Evolutionary conservation across 139 green algal genomes (phyloP).

Genomic region (Volvox africanus): DNA sequence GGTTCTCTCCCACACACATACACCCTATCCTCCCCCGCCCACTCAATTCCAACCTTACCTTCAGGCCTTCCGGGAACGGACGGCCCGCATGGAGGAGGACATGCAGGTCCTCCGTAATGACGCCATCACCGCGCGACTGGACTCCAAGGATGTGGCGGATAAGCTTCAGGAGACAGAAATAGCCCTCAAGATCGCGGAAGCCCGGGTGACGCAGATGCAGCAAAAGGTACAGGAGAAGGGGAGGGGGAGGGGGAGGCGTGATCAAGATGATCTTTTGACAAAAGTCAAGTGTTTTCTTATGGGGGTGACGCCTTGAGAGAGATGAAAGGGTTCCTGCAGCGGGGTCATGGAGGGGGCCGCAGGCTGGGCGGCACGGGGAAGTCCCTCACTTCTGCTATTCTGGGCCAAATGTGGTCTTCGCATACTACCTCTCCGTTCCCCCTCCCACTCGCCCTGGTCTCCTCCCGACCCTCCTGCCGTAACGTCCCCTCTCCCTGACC

Average conservation of each 20-base stretch:
- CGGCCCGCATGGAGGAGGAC: not conserved
- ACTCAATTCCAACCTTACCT: not conserved
- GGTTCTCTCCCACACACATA: not conserved
- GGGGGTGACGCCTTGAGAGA: too few relatives aligned
- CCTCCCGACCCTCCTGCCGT: not conserved
- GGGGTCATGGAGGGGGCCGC: too few relatives aligned
- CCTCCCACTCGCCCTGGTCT: not conserved
- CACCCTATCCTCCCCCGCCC: not conserved
- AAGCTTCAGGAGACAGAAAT: not conserved
- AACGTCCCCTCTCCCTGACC: not conserved
- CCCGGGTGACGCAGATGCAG: slow-evolving; percentile 26
- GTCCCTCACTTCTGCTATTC: not conserved
- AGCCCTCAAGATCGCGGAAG: not conserved
- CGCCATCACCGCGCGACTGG: not conserved
- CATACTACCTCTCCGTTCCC: not conserved
- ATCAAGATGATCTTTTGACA: too few relatives aligned
- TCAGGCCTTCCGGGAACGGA: not conserved
- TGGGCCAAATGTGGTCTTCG: not conserved
- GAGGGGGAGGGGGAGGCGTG: not conserved
- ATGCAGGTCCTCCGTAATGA: not conserved
- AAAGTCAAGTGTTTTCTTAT: too few relatives aligned
- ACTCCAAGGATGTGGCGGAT: not conserved
- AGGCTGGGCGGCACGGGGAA: not conserved
- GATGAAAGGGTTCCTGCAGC: too few relatives aligned
- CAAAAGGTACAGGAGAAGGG: not conserved